These are phyloP conservation scores for Xerocomus nothofagi DNA, from an alignment of 1,284 basidiomycete species.

Conservation along the genomic window DNA sequence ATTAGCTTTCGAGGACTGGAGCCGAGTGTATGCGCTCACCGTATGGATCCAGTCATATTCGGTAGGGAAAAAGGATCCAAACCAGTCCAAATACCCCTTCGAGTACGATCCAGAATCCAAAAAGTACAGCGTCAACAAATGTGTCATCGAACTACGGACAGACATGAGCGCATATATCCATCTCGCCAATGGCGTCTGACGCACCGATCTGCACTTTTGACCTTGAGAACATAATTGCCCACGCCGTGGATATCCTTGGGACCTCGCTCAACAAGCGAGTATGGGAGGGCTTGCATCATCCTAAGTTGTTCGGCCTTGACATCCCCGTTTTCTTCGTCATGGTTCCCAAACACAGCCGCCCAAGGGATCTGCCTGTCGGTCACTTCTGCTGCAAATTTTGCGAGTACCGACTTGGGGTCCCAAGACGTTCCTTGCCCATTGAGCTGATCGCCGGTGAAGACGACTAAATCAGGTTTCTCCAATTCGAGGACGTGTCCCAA, in stretches of 20 bases:
- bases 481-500: conserved; percentile 70
- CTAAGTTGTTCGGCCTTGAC: conserved; percentile 64
- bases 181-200: neutral
- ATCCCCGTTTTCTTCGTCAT: conserved; percentile 77
- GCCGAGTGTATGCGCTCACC: conserved; percentile 33
- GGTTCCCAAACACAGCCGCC: conserved; percentile 92
- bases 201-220: conserved; percentile 72
- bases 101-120: conserved; percentile 86
- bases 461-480: conserved; percentile 88
- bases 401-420: conserved; percentile 82
- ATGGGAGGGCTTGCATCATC: conserved; percentile 79
- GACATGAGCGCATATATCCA: conserved; percentile 6
- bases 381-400: conserved; percentile 82
- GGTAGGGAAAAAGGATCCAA: conserved; percentile 59
- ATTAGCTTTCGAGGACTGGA: neutral
- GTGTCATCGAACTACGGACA: conserved; percentile 69
- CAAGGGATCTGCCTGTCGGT: conserved; percentile 81
- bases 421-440: conserved; percentile 88
- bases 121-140: conserved; percentile 89
- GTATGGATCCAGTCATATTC: conserved; percentile 83
- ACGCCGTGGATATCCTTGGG: conserved; percentile 83
- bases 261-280: conserved; percentile 77
- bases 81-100: conserved; percentile 55
- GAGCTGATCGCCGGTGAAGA: conserved; percentile 84
- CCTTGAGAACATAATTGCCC: conserved; percentile 83